Conservation (phyloP, 345 rosid genomes). For the Murraya koenigii region DNA sequence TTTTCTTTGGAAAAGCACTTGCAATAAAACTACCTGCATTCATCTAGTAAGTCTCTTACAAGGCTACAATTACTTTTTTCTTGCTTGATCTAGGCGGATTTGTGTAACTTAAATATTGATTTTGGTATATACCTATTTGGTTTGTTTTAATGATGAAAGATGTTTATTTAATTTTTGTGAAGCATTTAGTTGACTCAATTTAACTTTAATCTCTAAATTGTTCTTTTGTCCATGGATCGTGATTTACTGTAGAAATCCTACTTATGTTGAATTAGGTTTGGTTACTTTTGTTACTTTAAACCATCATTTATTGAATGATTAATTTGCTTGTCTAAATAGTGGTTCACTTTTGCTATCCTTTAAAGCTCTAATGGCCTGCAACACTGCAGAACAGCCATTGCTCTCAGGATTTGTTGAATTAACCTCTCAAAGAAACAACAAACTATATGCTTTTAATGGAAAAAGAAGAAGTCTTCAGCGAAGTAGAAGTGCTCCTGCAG, state of each 20-base stretch:
- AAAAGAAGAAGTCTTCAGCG: constrained; percentile 52
- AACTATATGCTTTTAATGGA: constrained; percentile 18
- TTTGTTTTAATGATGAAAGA: neutral
- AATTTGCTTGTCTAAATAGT: constrained; percentile 17
- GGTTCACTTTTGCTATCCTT: constrained; percentile 8
- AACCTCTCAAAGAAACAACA: constrained; percentile 20
- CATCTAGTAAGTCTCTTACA: too few relatives aligned
- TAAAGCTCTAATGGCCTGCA: constrained; percentile 41
- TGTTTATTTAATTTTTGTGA: neutral
- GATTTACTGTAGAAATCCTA: neutral
- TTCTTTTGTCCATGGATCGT: neutral
- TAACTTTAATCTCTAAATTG: neutral
- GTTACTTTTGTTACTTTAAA: neutral
- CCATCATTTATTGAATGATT: neutral
- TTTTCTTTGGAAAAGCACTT: too few relatives aligned
- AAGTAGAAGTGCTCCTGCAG: constrained; percentile 66
- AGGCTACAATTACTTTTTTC: neutral
- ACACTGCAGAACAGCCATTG: constrained; percentile 43
- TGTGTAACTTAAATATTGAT: neutral
- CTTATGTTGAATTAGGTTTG: neutral
- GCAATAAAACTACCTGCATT: too few relatives aligned
- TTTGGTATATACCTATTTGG: neutral
- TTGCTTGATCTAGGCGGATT: constrained; percentile 1
- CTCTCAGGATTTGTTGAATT: constrained; percentile 36
- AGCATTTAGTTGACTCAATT: neutral